Base-by-base conservation (phyloP, 805 yeast genomes). In the Wickerhamomyces bovis region DNA sequence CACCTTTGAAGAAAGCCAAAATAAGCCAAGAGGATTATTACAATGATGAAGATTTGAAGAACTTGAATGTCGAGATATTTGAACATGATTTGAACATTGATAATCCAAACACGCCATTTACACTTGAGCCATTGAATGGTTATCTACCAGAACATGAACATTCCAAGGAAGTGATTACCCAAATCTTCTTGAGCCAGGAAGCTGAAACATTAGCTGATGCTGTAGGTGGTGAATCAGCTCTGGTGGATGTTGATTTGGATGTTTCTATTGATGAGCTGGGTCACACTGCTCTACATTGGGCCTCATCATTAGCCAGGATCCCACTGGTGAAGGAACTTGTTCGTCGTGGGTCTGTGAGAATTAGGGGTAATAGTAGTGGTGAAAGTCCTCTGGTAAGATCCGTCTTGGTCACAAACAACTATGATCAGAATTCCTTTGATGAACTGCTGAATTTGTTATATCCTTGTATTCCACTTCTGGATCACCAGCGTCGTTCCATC, bases 211-310 rank as follows among this genome's bases (percentile, higher is more conserved):
- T 65, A 13, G 57, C 63, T 19, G 65, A 60, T 15, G 62, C 68
- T 13, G 56, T 62, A 15, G 57, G 60, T 19, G 61, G 61, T 20
- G 65, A 64, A 28, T 31, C 47, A 6, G 50, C 46, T 0, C 43
- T 57, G 6, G 44, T 47, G 8, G 54, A 72, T 38, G 71, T 87
- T 33, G 76, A 80, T 49, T 72, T 90, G 43, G 94, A 89, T 58
- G 87, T 89, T 30, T 83, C 97, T 1, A 86, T 95, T 40, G 99
- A 95, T 65, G 95, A 87, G 55, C 80, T 84, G 48, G 97, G 98
- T 0, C 94, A 94, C 61, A 85, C 96, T 0, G 89, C 96, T 0
- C 72, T 94, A 47, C 99, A 94, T 65, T 87, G 98, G 95, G 95
- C 97, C 4, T 82, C 97, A 15, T 87, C 97, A 0, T 74, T 94